Conservation (phyloP, 2,329 filamentous ascomycete genomes). For the Colletotrichum limetticola region DNA sequence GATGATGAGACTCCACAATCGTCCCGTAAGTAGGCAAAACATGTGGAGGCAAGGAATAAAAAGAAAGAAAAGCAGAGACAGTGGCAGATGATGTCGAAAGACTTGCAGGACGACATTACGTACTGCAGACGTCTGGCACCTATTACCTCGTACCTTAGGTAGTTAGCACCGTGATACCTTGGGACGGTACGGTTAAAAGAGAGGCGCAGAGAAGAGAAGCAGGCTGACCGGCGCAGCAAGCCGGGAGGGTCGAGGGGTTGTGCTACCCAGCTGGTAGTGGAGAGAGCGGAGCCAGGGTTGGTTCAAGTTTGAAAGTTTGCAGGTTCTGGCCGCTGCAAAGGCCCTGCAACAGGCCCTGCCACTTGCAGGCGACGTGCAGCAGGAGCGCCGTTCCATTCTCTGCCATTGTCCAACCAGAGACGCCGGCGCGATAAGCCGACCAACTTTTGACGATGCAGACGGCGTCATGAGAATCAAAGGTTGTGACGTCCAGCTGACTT, state of each 20-base stretch:
- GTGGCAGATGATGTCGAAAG: background rate
- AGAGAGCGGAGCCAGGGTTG: conserved; percentile 17
- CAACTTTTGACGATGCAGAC: conserved; percentile 28
- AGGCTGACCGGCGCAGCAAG: background rate
- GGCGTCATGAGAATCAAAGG: conserved; percentile 27
- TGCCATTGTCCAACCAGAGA: conserved; percentile 31
- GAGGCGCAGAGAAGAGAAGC: background rate
- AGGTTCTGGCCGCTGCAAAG: conserved; percentile 24
- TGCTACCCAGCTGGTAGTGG: background rate
- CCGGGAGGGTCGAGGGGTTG: background rate
- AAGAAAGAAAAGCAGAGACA: background rate
- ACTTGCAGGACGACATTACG: background rate
- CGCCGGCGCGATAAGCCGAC: conserved; percentile 27
- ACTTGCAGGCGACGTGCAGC: conserved; percentile 5
- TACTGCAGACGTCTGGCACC: background rate
- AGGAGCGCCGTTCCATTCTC: conserved; percentile 17
- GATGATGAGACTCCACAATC: background rate
- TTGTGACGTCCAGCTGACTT: conserved; percentile 10
- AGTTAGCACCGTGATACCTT: background rate
- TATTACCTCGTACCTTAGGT: too few species aligned
- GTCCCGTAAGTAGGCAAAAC: background rate
- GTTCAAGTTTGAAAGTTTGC: background rate
- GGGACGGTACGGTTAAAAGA: background rate
- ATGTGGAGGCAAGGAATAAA: background rate
- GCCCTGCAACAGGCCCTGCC: conserved; percentile 16